A percentile compares a stretch with the other conserved stretches of the same genome.
phyloP scores from a whole-genome alignment of 805 yeast genomes.

The Gaillardinia entomophila region DNA sequence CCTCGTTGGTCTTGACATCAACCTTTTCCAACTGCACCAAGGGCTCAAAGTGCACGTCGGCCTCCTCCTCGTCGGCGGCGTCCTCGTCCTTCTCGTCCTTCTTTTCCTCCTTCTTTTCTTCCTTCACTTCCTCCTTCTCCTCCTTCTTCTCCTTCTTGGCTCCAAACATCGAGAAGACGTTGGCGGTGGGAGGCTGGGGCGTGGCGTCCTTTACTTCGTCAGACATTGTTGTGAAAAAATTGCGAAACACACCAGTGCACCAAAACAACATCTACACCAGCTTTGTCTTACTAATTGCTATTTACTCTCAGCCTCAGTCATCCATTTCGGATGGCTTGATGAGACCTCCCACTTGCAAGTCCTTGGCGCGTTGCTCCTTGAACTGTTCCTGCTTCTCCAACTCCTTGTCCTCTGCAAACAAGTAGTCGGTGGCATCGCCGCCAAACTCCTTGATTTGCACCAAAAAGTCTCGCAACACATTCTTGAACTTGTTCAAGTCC shows the following conservation, averaged over 20 bases:
- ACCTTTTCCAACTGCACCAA: conserved; percentile 91
- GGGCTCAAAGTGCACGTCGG: conserved; percentile 94
- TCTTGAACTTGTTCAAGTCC: conserved; percentile 71
- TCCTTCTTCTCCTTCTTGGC: conserved; percentile 72
- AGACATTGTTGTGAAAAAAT: conserved; percentile 15
- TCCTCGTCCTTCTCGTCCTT: conserved; percentile 40
- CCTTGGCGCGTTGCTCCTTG: conserved; percentile 70
- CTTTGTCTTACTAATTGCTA: neutral
- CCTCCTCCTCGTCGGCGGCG: conserved; percentile 55
- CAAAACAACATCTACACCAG: too few relatives aligned
- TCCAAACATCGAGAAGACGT: conserved; percentile 93
- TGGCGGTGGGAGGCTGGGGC: conserved; percentile 66
- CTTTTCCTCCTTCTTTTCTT: conserved; percentile 28
- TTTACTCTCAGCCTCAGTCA: conserved; percentile 30
- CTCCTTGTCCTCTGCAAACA: conserved; percentile 91
- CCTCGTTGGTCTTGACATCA: conserved; percentile 94
- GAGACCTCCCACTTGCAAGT: conserved; percentile 85
- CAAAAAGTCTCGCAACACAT: conserved; percentile 87
- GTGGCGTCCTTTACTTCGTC: conserved; percentile 24
- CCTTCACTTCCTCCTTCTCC: conserved; percentile 27
- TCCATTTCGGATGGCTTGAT: conserved; percentile 93
- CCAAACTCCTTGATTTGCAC: conserved; percentile 95
- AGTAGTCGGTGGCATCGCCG: conserved; percentile 90
- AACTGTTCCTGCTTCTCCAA: conserved; percentile 64
- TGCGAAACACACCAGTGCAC: too few relatives aligned